Evolutionary conservation across 1,139 yeast species (phyloP), one percentile per base, ranked within the genome.

Genomic region (Geotrichum bryndzae): DNA sequence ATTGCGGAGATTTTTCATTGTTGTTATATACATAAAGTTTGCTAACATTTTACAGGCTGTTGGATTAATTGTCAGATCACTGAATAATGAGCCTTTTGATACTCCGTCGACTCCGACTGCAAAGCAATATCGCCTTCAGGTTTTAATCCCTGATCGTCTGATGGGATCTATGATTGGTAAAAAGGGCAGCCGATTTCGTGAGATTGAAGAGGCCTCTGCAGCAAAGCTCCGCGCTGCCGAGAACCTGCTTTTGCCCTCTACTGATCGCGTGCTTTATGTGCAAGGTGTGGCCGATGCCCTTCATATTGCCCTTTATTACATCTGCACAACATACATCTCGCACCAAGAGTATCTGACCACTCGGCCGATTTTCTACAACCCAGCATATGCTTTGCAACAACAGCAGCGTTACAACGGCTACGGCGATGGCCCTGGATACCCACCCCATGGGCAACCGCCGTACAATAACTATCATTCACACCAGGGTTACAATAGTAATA

Each of bases 251-350:
- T 91, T 96, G 0, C 82, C 82, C 65, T 88, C 96, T 1, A 89
- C 94, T 18, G 97, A 91, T 72, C 80, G 96, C 63, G 79, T 88
- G 5, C 76, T 91, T 60, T 80, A 85, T 38, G 82, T 91, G 23
- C 78, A 82, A 15, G 97, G 97, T 3, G 95, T 88, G 11, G 91
- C 92, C 3, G 96, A 88, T 74, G 92, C 96, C 2, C 83, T 91
- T 58, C 96, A 89, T 70, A 88, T 89, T 67, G 97, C 97, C 7
- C 79, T 87, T 0, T 88, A 86, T 72, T 87, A 87, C 70, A 81
- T 90, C 62, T 84, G 88, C 1, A 86, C 85, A 71, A 86, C 88
- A 15, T 70, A 66, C 46, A 58, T 65, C n/a, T 59, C 66, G 0
- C 67, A 68, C 56, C 59, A 66, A 51, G 68, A 68, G 45, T 57